Evolutionary conservation across 2,329 filamentous ascomycete species (phyloP).

Genomic region (Fusarium xylarioides): DNA sequence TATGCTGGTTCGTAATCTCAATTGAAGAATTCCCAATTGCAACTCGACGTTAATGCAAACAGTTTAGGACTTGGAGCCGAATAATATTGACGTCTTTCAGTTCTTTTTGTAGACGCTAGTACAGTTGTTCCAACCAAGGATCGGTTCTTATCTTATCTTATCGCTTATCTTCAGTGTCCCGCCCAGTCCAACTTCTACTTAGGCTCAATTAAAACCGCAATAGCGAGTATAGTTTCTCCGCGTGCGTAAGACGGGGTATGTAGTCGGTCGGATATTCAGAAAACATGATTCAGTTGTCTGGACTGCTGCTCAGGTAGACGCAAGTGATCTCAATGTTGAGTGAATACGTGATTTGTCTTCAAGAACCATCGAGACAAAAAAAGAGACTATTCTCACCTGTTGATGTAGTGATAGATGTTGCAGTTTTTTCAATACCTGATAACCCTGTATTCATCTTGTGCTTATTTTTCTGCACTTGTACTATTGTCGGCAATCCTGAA

Average conservation of each 20-base stretch:
- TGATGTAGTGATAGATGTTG: too few species aligned
- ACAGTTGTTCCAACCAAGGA: neutral
- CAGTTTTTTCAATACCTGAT: too few species aligned
- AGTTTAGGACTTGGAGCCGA: neutral
- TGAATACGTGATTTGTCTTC: too few species aligned
- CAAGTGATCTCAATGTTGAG: too few species aligned
- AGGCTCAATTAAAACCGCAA: fast-evolving
- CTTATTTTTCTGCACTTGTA: neutral
- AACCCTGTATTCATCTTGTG: neutral
- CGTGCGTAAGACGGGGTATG: fast-evolving
- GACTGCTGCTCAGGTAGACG: too few species aligned
- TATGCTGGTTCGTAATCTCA: neutral
- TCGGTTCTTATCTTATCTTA: fast-evolving
- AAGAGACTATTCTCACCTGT: too few species aligned
- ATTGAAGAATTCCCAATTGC: neutral
- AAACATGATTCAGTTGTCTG: fast-evolving
- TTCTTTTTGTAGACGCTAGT: neutral
- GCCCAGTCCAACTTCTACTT: neutral
- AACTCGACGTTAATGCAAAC: too few species aligned
- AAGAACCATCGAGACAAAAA: too few species aligned
- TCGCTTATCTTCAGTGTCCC: neutral
- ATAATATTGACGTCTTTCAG: fast-evolving
- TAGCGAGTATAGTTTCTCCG: neutral
- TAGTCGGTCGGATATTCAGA: fast-evolving
- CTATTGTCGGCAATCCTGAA: neutral